Conservation (phyloP, 805 yeast genomes). For the Starmerella vaccinii region DNA sequence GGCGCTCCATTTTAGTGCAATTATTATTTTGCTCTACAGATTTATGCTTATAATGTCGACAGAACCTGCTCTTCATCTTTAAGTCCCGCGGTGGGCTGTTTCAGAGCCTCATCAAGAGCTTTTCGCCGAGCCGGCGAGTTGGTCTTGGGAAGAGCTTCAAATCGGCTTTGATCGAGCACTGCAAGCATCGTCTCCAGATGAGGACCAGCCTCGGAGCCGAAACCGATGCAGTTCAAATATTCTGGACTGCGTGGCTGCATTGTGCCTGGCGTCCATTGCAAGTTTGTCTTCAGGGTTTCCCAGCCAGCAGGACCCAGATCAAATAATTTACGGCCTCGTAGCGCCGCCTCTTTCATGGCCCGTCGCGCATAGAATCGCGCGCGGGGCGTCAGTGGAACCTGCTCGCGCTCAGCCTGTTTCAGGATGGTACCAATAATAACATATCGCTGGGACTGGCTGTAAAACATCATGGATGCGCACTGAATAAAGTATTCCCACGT, state of each 20-base stretch:
- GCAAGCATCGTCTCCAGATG: background rate
- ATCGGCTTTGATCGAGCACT: slow-evolving; percentile 1
- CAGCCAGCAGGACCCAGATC: slow-evolving; percentile 14
- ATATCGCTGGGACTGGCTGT: slow-evolving; percentile 3
- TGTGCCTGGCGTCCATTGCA: slow-evolving; percentile 8
- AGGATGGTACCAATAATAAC: slow-evolving; percentile 18
- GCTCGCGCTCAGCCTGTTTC: slow-evolving; percentile 13
- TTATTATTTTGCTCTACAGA: no score
- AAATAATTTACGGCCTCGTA: background rate
- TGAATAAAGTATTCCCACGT: slow-evolving; percentile 17
- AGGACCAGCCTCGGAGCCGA: background rate
- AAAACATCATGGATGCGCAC: slow-evolving; percentile 6
- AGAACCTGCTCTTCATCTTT: background rate
- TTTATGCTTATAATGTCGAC: background rate
- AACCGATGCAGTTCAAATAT: slow-evolving; percentile 12
- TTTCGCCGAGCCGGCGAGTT: background rate
- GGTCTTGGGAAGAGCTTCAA: slow-evolving; percentile 15
- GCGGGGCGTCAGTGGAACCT: slow-evolving; percentile 14
- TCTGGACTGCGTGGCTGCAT: slow-evolving; percentile 2
- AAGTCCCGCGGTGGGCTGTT: background rate
- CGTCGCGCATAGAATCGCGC: slow-evolving; percentile 16
- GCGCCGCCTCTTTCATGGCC: background rate
- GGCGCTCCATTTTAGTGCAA: no score
- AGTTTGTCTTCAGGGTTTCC: background rate
- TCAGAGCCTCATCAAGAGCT: background rate